Evolutionary conservation across 208 protist species (phyloP).

Genomic region (Trypanosoma theileri): DNA sequence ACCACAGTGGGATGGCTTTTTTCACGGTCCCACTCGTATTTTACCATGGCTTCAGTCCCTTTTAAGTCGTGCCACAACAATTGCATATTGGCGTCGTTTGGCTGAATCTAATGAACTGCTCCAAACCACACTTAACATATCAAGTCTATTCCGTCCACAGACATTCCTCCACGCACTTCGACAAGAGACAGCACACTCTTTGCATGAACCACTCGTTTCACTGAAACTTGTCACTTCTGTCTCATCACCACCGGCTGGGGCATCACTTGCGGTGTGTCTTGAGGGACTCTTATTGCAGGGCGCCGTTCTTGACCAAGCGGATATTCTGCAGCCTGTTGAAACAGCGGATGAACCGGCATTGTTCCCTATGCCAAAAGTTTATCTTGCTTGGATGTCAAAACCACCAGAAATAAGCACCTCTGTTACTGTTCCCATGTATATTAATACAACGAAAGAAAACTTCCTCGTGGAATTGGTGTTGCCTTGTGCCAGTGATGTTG

Average conservation of each 20-base stretch:
- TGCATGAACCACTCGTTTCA: constrained; percentile 77
- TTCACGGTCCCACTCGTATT: constrained; percentile 80
- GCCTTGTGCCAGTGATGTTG: constrained; percentile 66
- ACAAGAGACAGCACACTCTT: constrained; percentile 91
- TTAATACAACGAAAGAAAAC: constrained; percentile 76
- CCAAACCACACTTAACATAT: constrained; percentile 68
- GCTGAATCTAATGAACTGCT: constrained; percentile 67
- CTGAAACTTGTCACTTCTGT: constrained; percentile 63
- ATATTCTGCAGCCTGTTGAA: constrained; percentile 65
- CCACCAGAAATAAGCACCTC: constrained; percentile 13
- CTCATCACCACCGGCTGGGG: constrained; percentile 48
- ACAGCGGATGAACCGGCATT: constrained; percentile 85
- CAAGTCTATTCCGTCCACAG: constrained; percentile 88
- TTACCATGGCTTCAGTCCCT: constrained; percentile 89
- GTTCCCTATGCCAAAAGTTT: constrained; percentile 71
- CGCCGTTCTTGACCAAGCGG: constrained; percentile 72
- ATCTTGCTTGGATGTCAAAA: constrained; percentile 67
- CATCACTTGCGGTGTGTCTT: constrained; percentile 50
- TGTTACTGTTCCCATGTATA: constrained; percentile 87
- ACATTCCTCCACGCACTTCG: constrained; percentile 96
- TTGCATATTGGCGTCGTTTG: constrained; percentile 69
- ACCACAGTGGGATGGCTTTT: constrained; percentile 82
- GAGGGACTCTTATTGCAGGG: constrained; percentile 85
- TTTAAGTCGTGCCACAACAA: constrained; percentile 68
- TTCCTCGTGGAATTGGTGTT: constrained; percentile 86